Evolutionary conservation across 2,329 filamentous ascomycete genomes (phyloP).

Genomic region (Fusarium aywerte): DNA sequence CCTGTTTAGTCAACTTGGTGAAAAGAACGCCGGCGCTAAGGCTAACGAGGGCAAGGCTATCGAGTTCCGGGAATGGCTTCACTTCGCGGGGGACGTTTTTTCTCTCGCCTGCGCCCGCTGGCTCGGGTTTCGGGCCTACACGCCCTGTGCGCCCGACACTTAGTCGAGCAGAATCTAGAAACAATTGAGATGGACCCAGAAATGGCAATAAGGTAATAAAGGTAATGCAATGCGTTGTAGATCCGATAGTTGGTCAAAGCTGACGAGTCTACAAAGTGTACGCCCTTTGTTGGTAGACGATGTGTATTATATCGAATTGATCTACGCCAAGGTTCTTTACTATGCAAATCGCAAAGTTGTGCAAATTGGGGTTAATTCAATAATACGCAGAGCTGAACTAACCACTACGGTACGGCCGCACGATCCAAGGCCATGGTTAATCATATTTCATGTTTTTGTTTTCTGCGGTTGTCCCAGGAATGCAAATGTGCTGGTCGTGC

Average conservation of each 20-base stretch:
- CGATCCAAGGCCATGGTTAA: neutral
- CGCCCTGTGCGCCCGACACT: constrained; percentile 4
- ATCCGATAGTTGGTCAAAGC: neutral
- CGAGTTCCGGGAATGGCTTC: constrained; percentile 27
- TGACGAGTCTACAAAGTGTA: neutral
- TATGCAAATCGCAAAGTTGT: neutral
- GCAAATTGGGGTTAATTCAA: neutral
- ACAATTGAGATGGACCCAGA: too few species aligned
- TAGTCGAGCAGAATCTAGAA: neutral
- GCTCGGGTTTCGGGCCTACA: neutral
- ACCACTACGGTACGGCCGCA: neutral
- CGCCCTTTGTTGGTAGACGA: neutral
- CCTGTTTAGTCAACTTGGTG: neutral
- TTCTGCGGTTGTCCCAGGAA: constrained; percentile 10
- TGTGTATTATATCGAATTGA: neutral
- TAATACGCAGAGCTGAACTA: neutral
- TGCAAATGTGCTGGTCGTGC: constrained; percentile 1
- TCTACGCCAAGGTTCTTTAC: neutral
- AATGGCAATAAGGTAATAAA: too few species aligned
- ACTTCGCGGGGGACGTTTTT: neutral
- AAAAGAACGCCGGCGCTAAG: neutral
- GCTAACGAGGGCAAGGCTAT: constrained; percentile 5
- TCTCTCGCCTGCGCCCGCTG: neutral
- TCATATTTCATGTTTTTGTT: neutral
- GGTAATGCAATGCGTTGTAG: constrained; percentile 1